phyloP scores from a whole-genome alignment of 331 rosid species.

The Cucumis variabilis region DNA sequence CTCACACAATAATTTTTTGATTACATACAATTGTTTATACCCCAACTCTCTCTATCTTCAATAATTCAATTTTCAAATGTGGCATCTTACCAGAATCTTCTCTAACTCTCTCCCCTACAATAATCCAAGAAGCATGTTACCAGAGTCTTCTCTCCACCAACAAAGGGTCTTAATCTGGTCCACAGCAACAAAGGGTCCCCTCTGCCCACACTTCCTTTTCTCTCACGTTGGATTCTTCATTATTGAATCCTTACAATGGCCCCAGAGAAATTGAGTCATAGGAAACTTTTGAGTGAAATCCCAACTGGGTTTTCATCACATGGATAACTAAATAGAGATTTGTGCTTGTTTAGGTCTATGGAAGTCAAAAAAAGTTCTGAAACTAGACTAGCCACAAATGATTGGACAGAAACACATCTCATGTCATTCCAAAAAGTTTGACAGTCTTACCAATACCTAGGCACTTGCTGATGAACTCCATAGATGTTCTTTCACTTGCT shows the following conservation, averaged over 20 bases:
- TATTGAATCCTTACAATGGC: background rate
- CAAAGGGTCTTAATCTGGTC: background rate
- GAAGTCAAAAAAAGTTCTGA: background rate
- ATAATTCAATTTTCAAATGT: background rate
- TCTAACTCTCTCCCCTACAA: background rate
- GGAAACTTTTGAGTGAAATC: slow-evolving; percentile 1
- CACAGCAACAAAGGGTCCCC: background rate
- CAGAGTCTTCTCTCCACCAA: background rate
- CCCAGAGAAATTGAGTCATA: background rate
- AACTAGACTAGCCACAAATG: slow-evolving; percentile 2
- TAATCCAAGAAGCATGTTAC: background rate
- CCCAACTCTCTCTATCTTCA: background rate
- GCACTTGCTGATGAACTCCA: background rate
- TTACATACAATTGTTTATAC: background rate
- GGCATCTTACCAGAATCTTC: slow-evolving; percentile 4
- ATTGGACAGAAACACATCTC: background rate
- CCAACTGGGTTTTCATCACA: slow-evolving; percentile 13
- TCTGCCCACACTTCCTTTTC: background rate
- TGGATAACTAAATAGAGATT: background rate
- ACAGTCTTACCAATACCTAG: background rate
- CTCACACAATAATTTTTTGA: too few relatives aligned
- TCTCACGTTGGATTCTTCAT: slow-evolving; percentile 1
- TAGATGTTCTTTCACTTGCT: slow-evolving; percentile 19
- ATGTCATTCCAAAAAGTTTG: background rate
- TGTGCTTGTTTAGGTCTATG: background rate